phyloP scores from a whole-genome alignment of 148 eudicot genomes.

The Euryodendron excelsum region DNA sequence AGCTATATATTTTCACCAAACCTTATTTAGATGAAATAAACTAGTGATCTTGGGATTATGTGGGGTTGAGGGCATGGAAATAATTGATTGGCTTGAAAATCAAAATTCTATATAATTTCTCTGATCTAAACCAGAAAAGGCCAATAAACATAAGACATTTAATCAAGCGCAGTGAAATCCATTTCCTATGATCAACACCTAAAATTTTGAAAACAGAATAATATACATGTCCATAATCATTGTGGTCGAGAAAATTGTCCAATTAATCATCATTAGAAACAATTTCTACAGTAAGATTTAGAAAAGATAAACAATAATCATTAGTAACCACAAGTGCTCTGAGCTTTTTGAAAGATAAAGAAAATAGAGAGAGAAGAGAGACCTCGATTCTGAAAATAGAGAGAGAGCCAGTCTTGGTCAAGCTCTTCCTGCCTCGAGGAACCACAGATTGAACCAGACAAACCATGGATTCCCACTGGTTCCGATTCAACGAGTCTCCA shows the following conservation, averaged over 20 bases:
- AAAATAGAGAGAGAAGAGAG: constrained; percentile 13
- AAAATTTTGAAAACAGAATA: too few relatives aligned
- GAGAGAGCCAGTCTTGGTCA: constrained; percentile 68
- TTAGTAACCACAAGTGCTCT: too few relatives aligned
- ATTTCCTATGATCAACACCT: too few relatives aligned
- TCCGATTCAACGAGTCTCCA: constrained; percentile 89
- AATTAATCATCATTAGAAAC: background rate
- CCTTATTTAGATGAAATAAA: background rate
- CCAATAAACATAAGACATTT: too few relatives aligned
- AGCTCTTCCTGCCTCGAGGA: constrained; percentile 62
- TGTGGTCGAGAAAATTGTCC: background rate
- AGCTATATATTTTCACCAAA: background rate
- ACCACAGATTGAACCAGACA: constrained; percentile 78
- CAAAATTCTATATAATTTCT: too few relatives aligned
- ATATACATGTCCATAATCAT: background rate
- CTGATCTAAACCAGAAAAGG: too few relatives aligned
- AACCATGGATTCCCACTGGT: constrained; percentile 98
- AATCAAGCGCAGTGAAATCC: too few relatives aligned
- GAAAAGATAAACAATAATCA: too few relatives aligned
- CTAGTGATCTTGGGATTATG: background rate
- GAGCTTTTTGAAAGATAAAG: background rate
- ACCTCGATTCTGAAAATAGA: constrained; percentile 80
- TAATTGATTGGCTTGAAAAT: too few relatives aligned
- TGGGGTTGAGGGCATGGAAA: too few relatives aligned
- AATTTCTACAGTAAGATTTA: too few relatives aligned